phyloP scores from a whole-genome alignment of 495 filamentous ascomycete species.

The Penicillium soppii region DNA sequence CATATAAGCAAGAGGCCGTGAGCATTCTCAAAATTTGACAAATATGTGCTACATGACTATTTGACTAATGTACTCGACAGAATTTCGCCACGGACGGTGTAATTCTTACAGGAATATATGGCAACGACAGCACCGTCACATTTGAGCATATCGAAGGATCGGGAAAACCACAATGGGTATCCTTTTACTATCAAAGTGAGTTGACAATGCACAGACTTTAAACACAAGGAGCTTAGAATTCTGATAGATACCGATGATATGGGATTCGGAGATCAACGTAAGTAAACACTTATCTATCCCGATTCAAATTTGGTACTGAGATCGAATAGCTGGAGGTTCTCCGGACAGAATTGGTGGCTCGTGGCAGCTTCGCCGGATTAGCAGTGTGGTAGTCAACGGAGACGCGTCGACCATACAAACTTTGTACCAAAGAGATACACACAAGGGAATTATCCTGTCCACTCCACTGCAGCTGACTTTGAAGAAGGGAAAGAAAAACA shows the following conservation, averaged over 20 bases:
- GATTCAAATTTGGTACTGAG: not conserved
- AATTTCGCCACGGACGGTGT: slow-evolving; percentile 46
- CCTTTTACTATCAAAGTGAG: slow-evolving; percentile 48
- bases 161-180: slow-evolving; percentile 54
- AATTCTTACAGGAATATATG: slow-evolving; percentile 49
- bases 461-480: slow-evolving; percentile 23
- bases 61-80: not conserved
- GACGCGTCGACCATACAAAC: slow-evolving; percentile 19
- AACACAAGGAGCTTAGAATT: not conserved
- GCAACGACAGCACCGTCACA: slow-evolving; percentile 51
- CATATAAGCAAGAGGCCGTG: slow-evolving; percentile 46
- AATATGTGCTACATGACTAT: not conserved
- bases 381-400: slow-evolving; percentile 26
- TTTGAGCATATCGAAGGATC: slow-evolving; percentile 47
- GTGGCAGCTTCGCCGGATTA: slow-evolving; percentile 29
- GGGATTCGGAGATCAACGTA: slow-evolving; percentile 30
- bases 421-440: slow-evolving; percentile 25
- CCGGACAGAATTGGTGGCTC: slow-evolving; percentile 24
- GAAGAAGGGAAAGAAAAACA: slow-evolving; percentile 23
- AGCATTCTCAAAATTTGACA: slow-evolving; percentile 8
- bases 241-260: slow-evolving; percentile 25
- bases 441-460: slow-evolving; percentile 28
- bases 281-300: not conserved
- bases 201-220: not conserved
- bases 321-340: slow-evolving; percentile 21